Evolutionary conservation across 1,284 basidiomycete species (phyloP).

Genomic region (Puccinia coronata): DNA sequence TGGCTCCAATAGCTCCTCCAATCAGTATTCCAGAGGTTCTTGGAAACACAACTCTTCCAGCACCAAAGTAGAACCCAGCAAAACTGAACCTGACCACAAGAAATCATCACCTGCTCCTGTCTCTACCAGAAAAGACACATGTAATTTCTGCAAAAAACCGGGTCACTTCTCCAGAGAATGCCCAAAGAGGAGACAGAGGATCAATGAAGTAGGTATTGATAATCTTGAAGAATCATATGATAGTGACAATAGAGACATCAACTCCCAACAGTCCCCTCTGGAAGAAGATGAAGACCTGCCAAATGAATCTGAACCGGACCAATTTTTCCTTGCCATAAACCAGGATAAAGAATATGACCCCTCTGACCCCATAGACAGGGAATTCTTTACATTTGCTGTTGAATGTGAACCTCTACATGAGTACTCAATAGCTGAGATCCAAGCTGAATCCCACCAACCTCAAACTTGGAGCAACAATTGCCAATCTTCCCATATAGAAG

Average conservation of each 20-base stretch:
- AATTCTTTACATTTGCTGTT: not conserved
- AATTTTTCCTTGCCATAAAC: too few relatives aligned
- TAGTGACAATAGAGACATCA: too few relatives aligned
- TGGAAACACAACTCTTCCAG: not conserved
- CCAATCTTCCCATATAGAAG: not conserved
- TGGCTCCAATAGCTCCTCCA: too few relatives aligned
- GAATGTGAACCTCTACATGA: not conserved
- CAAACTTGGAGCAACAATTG: not conserved
- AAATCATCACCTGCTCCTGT: not conserved
- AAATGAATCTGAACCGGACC: too few relatives aligned
- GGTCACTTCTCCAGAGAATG: conserved; percentile 1
- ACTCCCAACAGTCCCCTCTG: too few relatives aligned
- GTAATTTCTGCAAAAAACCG: not conserved
- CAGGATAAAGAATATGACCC: not conserved
- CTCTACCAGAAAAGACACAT: not conserved
- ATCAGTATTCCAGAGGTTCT: not conserved
- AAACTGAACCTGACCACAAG: not conserved
- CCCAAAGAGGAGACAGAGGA: not conserved
- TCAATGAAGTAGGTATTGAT: not conserved
- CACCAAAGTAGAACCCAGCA: not conserved
- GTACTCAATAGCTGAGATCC: not conserved
- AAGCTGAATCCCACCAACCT: not conserved
- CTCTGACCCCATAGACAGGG: too few relatives aligned
- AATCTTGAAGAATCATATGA: too few relatives aligned
- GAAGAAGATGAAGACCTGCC: too few relatives aligned